Conservation (phyloP, 2,329 filamentous ascomycete genomes). For the Fusarium protoensiforme region DNA sequence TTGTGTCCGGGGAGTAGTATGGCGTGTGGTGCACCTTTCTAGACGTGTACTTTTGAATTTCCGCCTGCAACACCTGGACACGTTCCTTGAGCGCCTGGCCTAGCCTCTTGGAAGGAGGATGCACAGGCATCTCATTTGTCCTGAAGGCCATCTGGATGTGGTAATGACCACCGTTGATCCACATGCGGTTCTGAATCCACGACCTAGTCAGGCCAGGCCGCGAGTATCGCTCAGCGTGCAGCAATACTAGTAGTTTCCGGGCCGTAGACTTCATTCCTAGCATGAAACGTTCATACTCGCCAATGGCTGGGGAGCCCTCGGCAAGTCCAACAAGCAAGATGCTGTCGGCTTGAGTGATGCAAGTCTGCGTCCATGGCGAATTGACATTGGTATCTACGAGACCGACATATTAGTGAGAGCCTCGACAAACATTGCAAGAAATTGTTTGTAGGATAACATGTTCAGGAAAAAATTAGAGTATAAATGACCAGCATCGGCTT, state of each 20-base stretch:
- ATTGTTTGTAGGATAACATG: background rate
- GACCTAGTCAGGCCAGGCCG: constrained; percentile 84
- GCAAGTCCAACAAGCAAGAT: constrained; percentile 93
- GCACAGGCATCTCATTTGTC: constrained; percentile 78
- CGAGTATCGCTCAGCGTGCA: constrained; percentile 91
- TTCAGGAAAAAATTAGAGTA: constrained; percentile 79
- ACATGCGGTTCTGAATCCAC: constrained; percentile 92
- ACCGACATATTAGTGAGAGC: constrained; percentile 43
- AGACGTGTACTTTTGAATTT: constrained; percentile 98
- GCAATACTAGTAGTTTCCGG: constrained; percentile 87
- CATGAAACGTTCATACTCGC: constrained; percentile 96
- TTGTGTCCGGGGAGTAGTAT: constrained; percentile 89
- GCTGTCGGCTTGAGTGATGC: constrained; percentile 95
- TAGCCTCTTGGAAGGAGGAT: constrained; percentile 79
- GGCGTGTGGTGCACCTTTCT: constrained; percentile 89
- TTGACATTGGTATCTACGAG: constrained; percentile 93
- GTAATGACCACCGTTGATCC: constrained; percentile 98
- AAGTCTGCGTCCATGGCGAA: constrained; percentile 97
- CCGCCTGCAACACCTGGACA: constrained; percentile 93
- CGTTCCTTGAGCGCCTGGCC: constrained; percentile 89
- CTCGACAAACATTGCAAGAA: constrained; percentile 8
- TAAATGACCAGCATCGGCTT: constrained; percentile 65
- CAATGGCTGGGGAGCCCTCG: constrained; percentile 88
- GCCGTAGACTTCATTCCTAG: constrained; percentile 98
- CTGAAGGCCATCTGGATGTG: constrained; percentile 96